A percentile compares a stretch with the other conserved stretches of the same genome.
Evolutionary conservation across 2,329 filamentous ascomycete species (phyloP).

Genomic region (Geosmithia morbida): DNA sequence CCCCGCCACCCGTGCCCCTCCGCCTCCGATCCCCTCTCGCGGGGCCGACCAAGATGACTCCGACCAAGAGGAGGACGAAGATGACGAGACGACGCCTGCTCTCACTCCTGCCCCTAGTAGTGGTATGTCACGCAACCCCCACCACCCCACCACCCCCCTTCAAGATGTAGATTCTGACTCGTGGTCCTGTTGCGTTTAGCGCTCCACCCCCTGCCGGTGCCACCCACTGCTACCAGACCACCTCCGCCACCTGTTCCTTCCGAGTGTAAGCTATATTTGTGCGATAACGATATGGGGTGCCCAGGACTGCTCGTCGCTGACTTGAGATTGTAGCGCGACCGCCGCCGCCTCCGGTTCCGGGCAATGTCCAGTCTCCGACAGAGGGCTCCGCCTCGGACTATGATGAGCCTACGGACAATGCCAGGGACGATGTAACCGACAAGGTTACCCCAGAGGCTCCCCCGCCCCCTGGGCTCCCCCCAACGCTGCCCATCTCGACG

Average conservation of each 20-base stretch:
- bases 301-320: background rate
- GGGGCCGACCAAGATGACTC: background rate
- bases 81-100: slow-evolving; percentile 19
- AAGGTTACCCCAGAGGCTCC: slow-evolving; percentile 16
- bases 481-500: slow-evolving; percentile 15
- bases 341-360: slow-evolving; percentile 35
- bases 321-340: slow-evolving; percentile 30
- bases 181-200: background rate
- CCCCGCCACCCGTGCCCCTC: slow-evolving; percentile 9
- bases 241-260: slow-evolving; percentile 42
- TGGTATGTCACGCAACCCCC: slow-evolving; percentile 1
- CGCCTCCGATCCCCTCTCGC: slow-evolving; percentile 14
- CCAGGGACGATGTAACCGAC: slow-evolving; percentile 27
- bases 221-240: slow-evolving; percentile 34
- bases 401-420: slow-evolving; percentile 48
- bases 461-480: slow-evolving; percentile 29
- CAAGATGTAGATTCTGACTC: background rate
- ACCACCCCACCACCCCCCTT: slow-evolving; percentile 1
- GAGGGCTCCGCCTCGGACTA: slow-evolving; percentile 81
- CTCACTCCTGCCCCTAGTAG: slow-evolving; percentile 8
- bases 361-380: slow-evolving; percentile 47
- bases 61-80: slow-evolving; percentile 16
- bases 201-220: slow-evolving; percentile 19
- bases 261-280: slow-evolving; percentile 38
- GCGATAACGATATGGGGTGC: background rate